A percentile compares a stretch with the other conserved stretches of the same genome.
Evolutionary conservation across 441 rosid genomes (phyloP).

Genomic region (Pelargonium hybrid): DNA sequence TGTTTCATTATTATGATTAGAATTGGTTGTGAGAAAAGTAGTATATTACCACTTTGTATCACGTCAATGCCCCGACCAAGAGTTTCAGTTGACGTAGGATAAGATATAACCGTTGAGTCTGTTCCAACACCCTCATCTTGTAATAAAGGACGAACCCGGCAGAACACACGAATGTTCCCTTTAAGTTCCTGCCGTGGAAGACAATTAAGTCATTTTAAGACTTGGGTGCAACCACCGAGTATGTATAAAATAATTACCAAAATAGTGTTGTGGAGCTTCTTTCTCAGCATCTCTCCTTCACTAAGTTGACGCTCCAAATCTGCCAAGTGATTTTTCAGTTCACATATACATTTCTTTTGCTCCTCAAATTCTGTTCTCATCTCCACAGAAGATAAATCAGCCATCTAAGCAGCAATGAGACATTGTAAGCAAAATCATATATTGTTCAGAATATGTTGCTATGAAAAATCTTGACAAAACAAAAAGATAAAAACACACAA

Average conservation of each 20-base stretch:
- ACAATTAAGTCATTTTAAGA: conserved; percentile 7
- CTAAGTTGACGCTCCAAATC: conserved; percentile 51
- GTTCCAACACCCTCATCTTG: conserved; percentile 64
- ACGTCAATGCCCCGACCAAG: conserved; percentile 78
- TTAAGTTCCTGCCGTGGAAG: conserved; percentile 59
- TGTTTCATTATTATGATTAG: neutral
- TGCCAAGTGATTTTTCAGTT: conserved; percentile 50
- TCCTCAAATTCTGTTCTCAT: conserved; percentile 48
- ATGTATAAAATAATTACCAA: conserved; percentile 36
- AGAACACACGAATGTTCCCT: conserved; percentile 93
- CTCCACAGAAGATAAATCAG: conserved; percentile 45
- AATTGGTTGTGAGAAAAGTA: neutral
- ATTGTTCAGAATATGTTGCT: neutral
- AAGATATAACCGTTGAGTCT: conserved; percentile 50
- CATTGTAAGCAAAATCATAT: too few species aligned
- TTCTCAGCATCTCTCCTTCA: conserved; percentile 77
- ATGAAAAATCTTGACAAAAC: neutral
- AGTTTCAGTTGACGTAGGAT: conserved; percentile 62
- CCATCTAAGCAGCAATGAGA: conserved; percentile 33
- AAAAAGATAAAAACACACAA: neutral
- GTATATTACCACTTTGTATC: conserved; percentile 58
- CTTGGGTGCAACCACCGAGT: neutral
- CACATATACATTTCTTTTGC: conserved; percentile 30
- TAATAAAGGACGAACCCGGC: conserved; percentile 80
- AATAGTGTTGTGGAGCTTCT: conserved; percentile 87